phyloP scores from a whole-genome alignment of 75 land plant species.

The Gnetum montanum region DNA sequence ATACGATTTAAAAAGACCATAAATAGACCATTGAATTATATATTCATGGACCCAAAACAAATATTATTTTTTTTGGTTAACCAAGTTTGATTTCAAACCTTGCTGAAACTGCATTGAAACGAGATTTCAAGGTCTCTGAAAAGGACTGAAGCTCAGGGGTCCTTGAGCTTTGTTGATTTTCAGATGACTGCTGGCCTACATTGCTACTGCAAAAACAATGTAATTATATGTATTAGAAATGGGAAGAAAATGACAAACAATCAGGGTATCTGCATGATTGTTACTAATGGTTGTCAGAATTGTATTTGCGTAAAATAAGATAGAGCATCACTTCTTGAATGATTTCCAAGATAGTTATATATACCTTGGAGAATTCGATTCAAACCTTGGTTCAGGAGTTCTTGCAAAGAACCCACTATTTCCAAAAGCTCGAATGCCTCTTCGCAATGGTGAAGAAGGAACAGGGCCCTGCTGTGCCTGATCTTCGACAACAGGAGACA shows the following conservation, averaged over 20 bases:
- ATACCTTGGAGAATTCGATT: conserved; percentile 4
- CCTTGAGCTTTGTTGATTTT: conserved; percentile 44
- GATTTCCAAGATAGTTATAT: too few species aligned
- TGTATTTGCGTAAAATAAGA: too few species aligned
- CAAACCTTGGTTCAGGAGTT: neutral
- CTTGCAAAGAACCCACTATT: neutral
- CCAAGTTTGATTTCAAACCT: conserved; percentile 63
- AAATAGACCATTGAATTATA: too few species aligned
- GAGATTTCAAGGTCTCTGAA: conserved; percentile 83
- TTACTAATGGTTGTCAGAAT: too few species aligned
- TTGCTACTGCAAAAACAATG: conserved; percentile 13
- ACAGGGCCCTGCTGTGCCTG: conserved; percentile 10
- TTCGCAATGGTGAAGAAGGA: conserved; percentile 3
- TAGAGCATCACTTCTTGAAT: too few species aligned
- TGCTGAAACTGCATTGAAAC: conserved; percentile 67
- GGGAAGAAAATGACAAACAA: too few species aligned
- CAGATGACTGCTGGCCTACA: conserved; percentile 24
- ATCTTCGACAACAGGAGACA: conserved; percentile 15
- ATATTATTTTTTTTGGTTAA: too few species aligned
- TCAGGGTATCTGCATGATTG: too few species aligned
- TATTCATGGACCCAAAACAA: too few species aligned
- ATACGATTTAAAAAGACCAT: too few species aligned
- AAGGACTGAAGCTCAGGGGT: conserved; percentile 84
- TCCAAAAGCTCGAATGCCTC: neutral
- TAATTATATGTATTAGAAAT: too few species aligned